phyloP scores from a whole-genome alignment of 768 basidiomycete genomes.

The Pleurotus ostreatus region DNA sequence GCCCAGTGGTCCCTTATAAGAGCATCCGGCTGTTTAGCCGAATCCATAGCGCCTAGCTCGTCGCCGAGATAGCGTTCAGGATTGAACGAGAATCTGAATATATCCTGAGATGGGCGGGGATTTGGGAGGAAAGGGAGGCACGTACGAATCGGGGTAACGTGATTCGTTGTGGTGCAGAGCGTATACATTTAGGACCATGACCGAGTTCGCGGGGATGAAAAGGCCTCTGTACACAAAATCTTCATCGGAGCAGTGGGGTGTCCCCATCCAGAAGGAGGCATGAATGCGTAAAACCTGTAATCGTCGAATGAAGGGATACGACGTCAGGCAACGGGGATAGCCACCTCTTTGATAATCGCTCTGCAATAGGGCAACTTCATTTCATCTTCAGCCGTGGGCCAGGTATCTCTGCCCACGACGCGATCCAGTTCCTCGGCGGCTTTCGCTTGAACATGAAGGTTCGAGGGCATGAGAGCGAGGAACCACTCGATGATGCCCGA shows the following conservation, averaged over 20 bases:
- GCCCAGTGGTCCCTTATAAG: conserved; percentile 32
- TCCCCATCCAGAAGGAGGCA: conserved; percentile 21
- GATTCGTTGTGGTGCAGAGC: conserved; percentile 20
- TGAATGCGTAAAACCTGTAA: conserved; percentile 17
- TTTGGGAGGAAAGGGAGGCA: neutral
- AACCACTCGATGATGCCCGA: conserved; percentile 31
- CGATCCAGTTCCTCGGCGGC: conserved; percentile 33
- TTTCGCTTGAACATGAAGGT: conserved; percentile 24
- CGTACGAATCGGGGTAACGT: conserved; percentile 29
- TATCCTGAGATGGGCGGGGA: neutral
- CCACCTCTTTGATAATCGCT: conserved; percentile 24
- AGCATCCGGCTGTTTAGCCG: conserved; percentile 24
- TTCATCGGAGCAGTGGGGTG: conserved; percentile 22
- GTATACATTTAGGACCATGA: conserved; percentile 25
- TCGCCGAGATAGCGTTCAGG: conserved; percentile 31
- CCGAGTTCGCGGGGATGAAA: conserved; percentile 24
- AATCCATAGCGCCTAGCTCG: conserved; percentile 20
- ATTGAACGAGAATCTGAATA: conserved; percentile 21
- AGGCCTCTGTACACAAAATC: conserved; percentile 29
- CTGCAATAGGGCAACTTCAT: conserved; percentile 21
- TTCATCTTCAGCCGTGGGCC: conserved; percentile 22
- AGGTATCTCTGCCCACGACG: conserved; percentile 25
- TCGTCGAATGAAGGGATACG: neutral
- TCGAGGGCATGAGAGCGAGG: conserved; percentile 23
- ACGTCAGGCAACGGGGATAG: neutral